Evolutionary conservation across 2,329 filamentous ascomycete genomes (phyloP), one percentile per base, ranked within the genome.

Genomic region (Epichloe amarillans): DNA sequence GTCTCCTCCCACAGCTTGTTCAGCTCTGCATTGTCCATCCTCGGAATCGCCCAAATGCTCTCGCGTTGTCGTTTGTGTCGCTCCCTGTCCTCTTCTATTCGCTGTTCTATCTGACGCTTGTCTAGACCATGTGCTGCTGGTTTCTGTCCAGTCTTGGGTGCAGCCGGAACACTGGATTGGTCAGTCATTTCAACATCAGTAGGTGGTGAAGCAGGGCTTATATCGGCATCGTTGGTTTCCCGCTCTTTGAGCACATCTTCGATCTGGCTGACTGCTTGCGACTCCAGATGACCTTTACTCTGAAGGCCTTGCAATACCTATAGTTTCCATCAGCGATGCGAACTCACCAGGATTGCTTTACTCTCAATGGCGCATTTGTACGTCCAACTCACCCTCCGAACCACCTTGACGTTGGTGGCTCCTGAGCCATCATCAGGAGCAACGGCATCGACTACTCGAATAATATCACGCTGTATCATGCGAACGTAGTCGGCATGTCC

Each of bases 21-120:
- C 69, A 88, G 83, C 68, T 97, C 91, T 11, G 71, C 69, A 37
- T 83, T 78, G 26, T 78, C 74, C 8, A 58, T 60, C 8, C 77
- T 75, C 33, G 80, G 80, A 2, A 95, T 82, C 0, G 89, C 88
- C 93, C 94, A 98, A 55, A 95, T 94, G 60, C 83, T 89, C 69
- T 98, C 93, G 21, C 93, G 74, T 61, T 91, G 72, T 42, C 91
- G 74, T 73, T 98, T 98, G 67, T 98, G 94, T 42, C 93, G 75
- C 66, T 98, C 93, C 3, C 93, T 76, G 66, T 98, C 93, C 68
- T 98, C 94, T 60, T 98, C 94, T 55, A 98, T 95, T 40, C 93
- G 77, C 71, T 97, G 90, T 69, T 97, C 90, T 49, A 96, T 86
- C 69, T 95, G 87, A 51, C 85, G 79, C 68, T 91, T 93, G 61